These are phyloP conservation scores for Dipteronia dyeriana DNA, from an alignment of 345 rosid species.

Conservation along the genomic window DNA sequence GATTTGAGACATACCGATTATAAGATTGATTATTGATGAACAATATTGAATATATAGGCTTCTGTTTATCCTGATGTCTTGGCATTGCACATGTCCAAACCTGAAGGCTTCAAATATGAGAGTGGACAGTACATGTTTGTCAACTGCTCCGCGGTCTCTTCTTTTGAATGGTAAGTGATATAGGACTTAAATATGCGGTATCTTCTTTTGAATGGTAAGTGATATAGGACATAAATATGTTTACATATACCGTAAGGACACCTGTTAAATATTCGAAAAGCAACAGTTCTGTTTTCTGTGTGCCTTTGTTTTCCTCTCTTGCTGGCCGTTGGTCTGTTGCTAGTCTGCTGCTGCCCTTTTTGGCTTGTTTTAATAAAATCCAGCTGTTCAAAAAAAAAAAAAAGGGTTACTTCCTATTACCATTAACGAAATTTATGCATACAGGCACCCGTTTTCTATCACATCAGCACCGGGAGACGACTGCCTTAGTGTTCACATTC, in stretches of 20 bases:
- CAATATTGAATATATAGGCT: slow-evolving; percentile 42
- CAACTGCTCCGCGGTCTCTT: slow-evolving; percentile 74
- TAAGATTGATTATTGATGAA: background rate
- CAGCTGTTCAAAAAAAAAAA: too few relatives aligned
- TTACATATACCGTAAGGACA: background rate
- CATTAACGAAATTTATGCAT: background rate
- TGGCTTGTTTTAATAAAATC: too few relatives aligned
- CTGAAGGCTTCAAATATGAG: slow-evolving; percentile 78
- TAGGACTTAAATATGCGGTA: slow-evolving; percentile 44
- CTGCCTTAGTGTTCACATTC: slow-evolving; percentile 81
- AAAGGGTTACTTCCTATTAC: background rate
- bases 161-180: slow-evolving; percentile 62
- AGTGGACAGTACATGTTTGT: slow-evolving; percentile 97
- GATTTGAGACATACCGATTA: background rate
- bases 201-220: slow-evolving; percentile 78
- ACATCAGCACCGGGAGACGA: slow-evolving; percentile 92
- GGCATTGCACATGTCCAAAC: slow-evolving; percentile 81
- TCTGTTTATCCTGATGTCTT: slow-evolving; percentile 85
- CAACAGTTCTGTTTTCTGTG: too few relatives aligned
- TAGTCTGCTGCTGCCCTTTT: too few relatives aligned
- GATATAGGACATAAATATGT: background rate
- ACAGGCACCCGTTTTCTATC: slow-evolving; percentile 89
- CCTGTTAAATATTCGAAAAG: too few relatives aligned
- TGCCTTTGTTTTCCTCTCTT: too few relatives aligned
- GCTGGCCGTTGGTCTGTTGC: too few relatives aligned